phyloP scores from a whole-genome alignment of 2,329 filamentous ascomycete genomes.

The Monascus ruber region DNA sequence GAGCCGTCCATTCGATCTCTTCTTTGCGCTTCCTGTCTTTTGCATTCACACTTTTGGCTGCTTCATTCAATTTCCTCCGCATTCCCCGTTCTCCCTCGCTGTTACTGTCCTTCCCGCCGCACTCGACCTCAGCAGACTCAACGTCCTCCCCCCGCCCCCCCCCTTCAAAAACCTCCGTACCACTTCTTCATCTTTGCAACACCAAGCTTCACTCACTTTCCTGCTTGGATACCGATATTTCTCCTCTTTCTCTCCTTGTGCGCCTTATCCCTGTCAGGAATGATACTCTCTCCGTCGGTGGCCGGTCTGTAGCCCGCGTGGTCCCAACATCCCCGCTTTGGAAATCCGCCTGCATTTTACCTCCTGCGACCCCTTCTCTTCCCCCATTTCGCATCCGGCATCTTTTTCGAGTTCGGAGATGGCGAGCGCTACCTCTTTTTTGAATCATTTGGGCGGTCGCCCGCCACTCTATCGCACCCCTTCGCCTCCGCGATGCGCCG shows the following conservation, averaged over 20 bases:
- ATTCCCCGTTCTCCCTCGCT: background rate
- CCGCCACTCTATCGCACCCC: conserved; percentile 36
- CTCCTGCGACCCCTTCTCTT: conserved; percentile 9
- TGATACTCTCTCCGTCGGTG: conserved; percentile 28
- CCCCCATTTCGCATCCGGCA: conserved; percentile 4
- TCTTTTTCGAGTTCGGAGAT: conserved; percentile 13
- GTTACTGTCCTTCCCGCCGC: conserved; percentile 10
- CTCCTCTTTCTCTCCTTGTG: conserved; percentile 15
- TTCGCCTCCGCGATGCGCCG: conserved; percentile 35
- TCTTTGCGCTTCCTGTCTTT: conserved; percentile 2
- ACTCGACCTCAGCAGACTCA: conserved; percentile 6
- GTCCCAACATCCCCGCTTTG: conserved; percentile 31
- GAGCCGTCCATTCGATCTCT: background rate
- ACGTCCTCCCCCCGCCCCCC: conserved; percentile 8
- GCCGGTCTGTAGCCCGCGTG: conserved; percentile 30
- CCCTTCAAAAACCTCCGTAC: conserved; percentile 9
- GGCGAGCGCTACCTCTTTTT: conserved; percentile 30
- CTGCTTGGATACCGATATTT: conserved; percentile 8
- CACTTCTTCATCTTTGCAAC: conserved; percentile 7
- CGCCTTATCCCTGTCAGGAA: conserved; percentile 23
- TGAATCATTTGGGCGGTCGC: conserved; percentile 22
- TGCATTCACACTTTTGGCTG: conserved; percentile 1
- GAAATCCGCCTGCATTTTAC: conserved; percentile 19
- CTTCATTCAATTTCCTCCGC: conserved; percentile 7
- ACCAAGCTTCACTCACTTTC: conserved; percentile 7